Conservation (phyloP, 2,329 filamentous ascomycete species). For the Colletotrichum sp. region DNA sequence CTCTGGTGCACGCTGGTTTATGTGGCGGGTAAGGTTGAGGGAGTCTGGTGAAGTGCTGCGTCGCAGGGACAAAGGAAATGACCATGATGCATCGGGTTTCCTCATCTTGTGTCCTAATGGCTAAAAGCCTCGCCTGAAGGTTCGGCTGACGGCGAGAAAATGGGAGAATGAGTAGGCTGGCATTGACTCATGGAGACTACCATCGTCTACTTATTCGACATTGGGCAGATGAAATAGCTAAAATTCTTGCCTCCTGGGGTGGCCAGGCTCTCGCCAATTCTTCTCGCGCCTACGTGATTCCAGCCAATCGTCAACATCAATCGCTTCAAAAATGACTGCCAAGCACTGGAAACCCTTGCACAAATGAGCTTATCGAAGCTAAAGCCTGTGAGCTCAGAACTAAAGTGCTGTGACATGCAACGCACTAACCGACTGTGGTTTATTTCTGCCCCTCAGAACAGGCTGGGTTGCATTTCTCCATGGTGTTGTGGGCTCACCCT, state of each 20-base stretch:
- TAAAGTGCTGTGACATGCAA: background rate
- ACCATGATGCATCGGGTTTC: background rate
- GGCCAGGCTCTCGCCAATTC: background rate
- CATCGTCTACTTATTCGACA: background rate
- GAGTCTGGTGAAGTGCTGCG: background rate
- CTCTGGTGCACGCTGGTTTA: background rate
- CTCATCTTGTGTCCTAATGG: background rate
- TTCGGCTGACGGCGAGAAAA: background rate
- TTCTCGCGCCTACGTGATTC: background rate
- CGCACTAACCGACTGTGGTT: background rate
- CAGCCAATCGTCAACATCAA: background rate
- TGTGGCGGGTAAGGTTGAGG: background rate
- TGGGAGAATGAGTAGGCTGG: background rate
- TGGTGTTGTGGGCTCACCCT: background rate
- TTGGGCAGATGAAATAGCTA: background rate
- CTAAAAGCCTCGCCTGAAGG: background rate
- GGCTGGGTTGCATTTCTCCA: background rate
- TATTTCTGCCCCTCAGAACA: background rate
- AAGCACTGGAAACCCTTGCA: background rate
- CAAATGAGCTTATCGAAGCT: background rate
- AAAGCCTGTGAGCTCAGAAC: background rate
- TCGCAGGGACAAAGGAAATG: background rate
- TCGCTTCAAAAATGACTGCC: background rate
- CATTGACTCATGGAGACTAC: background rate
- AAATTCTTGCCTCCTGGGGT: background rate